Evolutionary conservation across 306 rosid genomes (phyloP).

Genomic region (Prunus mira): DNA sequence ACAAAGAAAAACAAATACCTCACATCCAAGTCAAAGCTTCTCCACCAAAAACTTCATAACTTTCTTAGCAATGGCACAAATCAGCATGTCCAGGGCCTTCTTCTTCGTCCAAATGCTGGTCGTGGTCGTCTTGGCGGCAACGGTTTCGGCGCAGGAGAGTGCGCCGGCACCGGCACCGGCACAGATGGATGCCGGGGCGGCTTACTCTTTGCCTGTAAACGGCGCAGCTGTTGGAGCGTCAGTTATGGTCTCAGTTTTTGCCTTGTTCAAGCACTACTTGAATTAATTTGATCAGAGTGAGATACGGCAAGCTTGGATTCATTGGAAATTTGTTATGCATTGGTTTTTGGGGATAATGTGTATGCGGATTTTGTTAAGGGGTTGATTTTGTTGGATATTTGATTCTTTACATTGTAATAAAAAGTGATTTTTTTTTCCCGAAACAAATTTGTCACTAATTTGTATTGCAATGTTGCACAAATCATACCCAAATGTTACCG

Average conservation of each 20-base stretch:
- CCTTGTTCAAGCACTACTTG: conserved; percentile 24
- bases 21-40: too few species aligned
- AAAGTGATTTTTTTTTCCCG: too few species aligned
- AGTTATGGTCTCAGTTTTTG: conserved; percentile 8
- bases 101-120: not conserved
- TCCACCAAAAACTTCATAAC: too few species aligned
- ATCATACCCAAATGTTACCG: not conserved
- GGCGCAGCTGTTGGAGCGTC: conserved; percentile 17
- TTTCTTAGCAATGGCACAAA: too few species aligned
- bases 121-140: conserved; percentile 4
- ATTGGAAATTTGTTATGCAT: not conserved
- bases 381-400: not conserved
- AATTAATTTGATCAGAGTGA: not conserved
- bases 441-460: not conserved
- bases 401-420: not conserved
- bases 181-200: conserved; percentile 14
- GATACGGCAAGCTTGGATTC: too few species aligned
- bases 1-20: too few species aligned
- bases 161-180: conserved; percentile 3
- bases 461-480: not conserved
- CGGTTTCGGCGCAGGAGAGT: conserved; percentile 15
- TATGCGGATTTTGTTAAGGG: not conserved
- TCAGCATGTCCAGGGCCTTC: too few species aligned
- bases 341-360: not conserved
- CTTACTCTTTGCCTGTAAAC: conserved; percentile 18